Percentiles rank a stretch among this genome's conserved stretches.
Evolutionary conservation across 2,329 filamentous ascomycete species (phyloP).

Genomic region (Diplodia corticola): DNA sequence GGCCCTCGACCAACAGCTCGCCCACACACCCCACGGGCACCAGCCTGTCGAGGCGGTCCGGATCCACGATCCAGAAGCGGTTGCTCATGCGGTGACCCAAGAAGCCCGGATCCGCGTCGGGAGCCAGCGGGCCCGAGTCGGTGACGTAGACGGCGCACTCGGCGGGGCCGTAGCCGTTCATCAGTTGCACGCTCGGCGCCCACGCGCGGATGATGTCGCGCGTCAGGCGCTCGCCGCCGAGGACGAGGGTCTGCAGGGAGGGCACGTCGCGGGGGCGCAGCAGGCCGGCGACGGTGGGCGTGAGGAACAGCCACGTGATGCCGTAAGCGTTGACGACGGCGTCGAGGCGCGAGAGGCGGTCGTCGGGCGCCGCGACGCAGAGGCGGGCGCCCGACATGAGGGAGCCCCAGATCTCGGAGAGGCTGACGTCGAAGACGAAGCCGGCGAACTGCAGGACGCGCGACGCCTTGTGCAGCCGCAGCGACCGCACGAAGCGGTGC

Average conservation of each 20-base stretch:
- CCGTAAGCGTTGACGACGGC: slow-evolving; percentile 28
- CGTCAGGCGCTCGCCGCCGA: slow-evolving; percentile 30
- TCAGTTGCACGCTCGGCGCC: slow-evolving; percentile 37
- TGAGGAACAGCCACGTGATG: slow-evolving; percentile 39
- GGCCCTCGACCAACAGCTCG: slow-evolving; percentile 38
- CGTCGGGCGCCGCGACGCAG: slow-evolving; percentile 57
- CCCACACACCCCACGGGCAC: slow-evolving; percentile 39
- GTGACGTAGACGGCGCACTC: not conserved
- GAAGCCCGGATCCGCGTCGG: not conserved
- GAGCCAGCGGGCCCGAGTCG: not conserved
- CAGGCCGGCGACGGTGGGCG: slow-evolving; percentile 40
- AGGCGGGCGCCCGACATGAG: slow-evolving; percentile 53
- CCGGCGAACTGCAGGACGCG: slow-evolving; percentile 39
- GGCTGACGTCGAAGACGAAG: slow-evolving; percentile 58
- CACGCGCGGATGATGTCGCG: slow-evolving; percentile 22
- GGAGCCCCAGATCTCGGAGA: slow-evolving; percentile 58
- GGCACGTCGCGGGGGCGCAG: slow-evolving; percentile 40
- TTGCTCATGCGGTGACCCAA: not conserved
- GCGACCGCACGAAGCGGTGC: not conserved
- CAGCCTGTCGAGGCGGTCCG: slow-evolving; percentile 34
- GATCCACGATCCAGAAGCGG: slow-evolving; percentile 35
- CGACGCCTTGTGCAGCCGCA: slow-evolving; percentile 3
- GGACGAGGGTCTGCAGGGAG: slow-evolving; percentile 40
- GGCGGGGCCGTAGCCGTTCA: slow-evolving; percentile 40
- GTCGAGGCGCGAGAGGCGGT: slow-evolving; percentile 40